phyloP scores from a whole-genome alignment of 768 basidiomycete genomes.

The Omphalotus guepiniiformis region DNA sequence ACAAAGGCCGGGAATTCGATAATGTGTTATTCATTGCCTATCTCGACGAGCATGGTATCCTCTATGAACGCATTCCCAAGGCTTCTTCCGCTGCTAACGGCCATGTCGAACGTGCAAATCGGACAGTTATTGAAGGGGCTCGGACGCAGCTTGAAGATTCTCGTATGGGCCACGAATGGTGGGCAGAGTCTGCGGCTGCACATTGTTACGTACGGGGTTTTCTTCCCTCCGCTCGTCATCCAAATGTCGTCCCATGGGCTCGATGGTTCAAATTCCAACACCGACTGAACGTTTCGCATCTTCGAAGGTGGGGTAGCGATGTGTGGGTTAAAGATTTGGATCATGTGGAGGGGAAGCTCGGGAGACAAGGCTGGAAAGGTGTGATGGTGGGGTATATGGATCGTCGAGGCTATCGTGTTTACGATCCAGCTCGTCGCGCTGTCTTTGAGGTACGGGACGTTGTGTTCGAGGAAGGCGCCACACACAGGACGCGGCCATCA shows the following conservation, averaged over 20 bases:
- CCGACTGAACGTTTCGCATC: slow-evolving; percentile 12
- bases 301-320: slow-evolving; percentile 10
- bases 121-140: neutral
- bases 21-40: no score
- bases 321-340: slow-evolving; percentile 16
- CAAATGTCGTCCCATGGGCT: neutral
- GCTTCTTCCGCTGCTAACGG: neutral
- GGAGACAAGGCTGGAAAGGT: slow-evolving; percentile 13
- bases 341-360: slow-evolving; percentile 9
- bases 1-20: no score
- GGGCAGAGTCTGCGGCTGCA: neutral
- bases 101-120: neutral
- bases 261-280: neutral
- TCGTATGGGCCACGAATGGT: neutral
- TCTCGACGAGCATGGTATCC: no score
- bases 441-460: slow-evolving; percentile 13
- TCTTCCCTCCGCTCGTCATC: neutral
- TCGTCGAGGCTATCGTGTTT: slow-evolving; percentile 10
- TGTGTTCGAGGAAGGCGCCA: slow-evolving; percentile 9
- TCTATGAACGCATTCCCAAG: neutral
- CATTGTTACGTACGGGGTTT: neutral
- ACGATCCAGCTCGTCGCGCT: neutral
- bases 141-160: neutral
- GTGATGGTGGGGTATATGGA: slow-evolving; percentile 15
- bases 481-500: neutral